Conservation (phyloP, 148 eudicot genomes). For the Fagopyrum tataricum region DNA sequence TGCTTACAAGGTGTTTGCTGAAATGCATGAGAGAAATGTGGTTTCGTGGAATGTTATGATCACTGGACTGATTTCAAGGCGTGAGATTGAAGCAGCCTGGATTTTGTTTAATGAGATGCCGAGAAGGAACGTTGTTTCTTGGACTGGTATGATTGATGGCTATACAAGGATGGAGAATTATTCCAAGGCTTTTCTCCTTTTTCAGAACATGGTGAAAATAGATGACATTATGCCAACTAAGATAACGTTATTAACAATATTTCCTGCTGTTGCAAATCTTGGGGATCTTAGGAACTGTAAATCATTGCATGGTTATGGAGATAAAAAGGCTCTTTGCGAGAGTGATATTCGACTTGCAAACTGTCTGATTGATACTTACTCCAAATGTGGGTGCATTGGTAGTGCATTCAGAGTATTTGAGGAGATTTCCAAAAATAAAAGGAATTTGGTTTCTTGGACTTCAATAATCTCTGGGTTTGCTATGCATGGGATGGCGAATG, state of each 20-base stretch:
- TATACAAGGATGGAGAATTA: conserved; percentile 28
- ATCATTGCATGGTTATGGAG: conserved; percentile 37
- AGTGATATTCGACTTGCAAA: conserved; percentile 38
- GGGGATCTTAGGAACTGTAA: conserved; percentile 41
- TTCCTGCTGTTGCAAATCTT: conserved; percentile 37
- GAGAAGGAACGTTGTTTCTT: conserved; percentile 43
- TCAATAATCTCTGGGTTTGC: conserved; percentile 57
- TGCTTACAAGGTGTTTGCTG: conserved; percentile 48
- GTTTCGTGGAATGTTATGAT: conserved; percentile 68
- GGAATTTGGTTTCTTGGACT: conserved; percentile 58
- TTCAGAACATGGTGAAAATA: conserved; percentile 34
- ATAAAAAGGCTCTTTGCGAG: conserved; percentile 31
- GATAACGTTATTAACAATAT: conserved; percentile 41
- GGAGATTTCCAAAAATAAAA: conserved; percentile 21
- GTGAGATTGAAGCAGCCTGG: conserved; percentile 32
- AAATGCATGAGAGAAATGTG: conserved; percentile 57
- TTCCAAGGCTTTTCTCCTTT: conserved; percentile 33
- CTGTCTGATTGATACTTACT: conserved; percentile 50
- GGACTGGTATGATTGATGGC: conserved; percentile 70
- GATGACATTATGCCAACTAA: conserved; percentile 45
- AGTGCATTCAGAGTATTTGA: conserved; percentile 39
- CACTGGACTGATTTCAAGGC: conserved; percentile 48
- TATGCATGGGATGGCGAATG: conserved; percentile 56
- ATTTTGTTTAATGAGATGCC: conserved; percentile 49
- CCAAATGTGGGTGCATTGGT: conserved; percentile 52